Percentiles rank a stretch among this genome's conserved stretches.
These are phyloP conservation scores for Cyberlindnera petersonii DNA, from an alignment of 805 yeast species.

Conservation along the genomic window DNA sequence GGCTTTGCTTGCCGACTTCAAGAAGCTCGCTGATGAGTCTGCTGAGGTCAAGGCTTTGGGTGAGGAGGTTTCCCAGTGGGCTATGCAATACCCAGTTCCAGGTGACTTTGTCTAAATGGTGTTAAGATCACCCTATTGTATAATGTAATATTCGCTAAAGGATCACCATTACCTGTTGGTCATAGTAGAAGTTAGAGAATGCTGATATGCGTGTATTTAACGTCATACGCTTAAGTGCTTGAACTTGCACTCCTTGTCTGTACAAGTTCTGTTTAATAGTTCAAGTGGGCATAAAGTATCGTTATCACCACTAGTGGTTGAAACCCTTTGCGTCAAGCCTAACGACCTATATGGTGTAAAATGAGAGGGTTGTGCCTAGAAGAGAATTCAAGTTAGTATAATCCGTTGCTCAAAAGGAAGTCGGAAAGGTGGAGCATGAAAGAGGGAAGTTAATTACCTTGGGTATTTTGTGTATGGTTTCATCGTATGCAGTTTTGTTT, in stretches of 20 bases:
- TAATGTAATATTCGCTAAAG: no score
- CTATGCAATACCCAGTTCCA: slow-evolving; percentile 92
- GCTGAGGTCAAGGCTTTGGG: slow-evolving; percentile 57
- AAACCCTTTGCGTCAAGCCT: slow-evolving; percentile 8
- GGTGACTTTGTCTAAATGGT: slow-evolving; percentile 51
- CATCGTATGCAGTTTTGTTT: slow-evolving; percentile 9
- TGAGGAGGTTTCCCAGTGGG: slow-evolving; percentile 70
- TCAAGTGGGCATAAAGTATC: slow-evolving; percentile 26
- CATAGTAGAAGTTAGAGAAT: not conserved
- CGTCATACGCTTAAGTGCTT: slow-evolving; percentile 18
- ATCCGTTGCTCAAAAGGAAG: not conserved
- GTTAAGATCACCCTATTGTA: no score
- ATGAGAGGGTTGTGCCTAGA: slow-evolving; percentile 16
- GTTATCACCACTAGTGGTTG: not conserved
- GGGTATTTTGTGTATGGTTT: slow-evolving; percentile 24
- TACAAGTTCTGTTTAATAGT: slow-evolving; percentile 21
- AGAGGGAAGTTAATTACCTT: slow-evolving; percentile 25
- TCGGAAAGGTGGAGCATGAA: not conserved
- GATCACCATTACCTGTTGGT: no score
- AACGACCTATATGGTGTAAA: slow-evolving; percentile 26
- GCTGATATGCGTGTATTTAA: slow-evolving; percentile 1
- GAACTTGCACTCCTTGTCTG: slow-evolving; percentile 22
- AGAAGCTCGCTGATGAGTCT: slow-evolving; percentile 61
- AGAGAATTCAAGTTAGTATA: slow-evolving; percentile 19
- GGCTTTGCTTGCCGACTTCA: slow-evolving; percentile 64